Percentiles rank a stretch among this genome's conserved stretches.
phyloP scores from a whole-genome alignment of 2,329 filamentous ascomycete genomes.

The Cladosporium colombiae region DNA sequence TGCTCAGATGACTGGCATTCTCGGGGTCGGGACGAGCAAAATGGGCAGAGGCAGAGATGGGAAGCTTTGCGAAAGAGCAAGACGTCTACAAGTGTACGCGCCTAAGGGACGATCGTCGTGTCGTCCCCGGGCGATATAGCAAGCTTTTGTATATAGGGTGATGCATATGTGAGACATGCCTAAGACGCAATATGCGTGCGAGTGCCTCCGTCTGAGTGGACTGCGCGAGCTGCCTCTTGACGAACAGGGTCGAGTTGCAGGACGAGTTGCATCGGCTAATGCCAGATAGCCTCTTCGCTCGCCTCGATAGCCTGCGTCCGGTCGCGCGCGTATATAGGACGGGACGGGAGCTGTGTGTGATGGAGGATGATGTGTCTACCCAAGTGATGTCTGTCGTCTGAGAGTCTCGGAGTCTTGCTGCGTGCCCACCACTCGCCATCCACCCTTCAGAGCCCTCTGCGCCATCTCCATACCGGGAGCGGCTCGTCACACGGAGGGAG shows the following conservation, averaged over 20 bases:
- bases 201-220: not conserved
- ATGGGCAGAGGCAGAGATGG: not conserved
- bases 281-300: constrained; percentile 14
- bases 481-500: constrained; percentile 19
- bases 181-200: constrained; percentile 11
- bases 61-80: constrained; percentile 9
- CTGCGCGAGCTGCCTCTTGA: not conserved
- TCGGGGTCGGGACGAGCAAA: not conserved
- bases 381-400: constrained; percentile 1
- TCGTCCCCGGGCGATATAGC: constrained; percentile 14
- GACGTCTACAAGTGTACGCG: constrained; percentile 12
- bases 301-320: not conserved
- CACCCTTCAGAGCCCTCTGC: not conserved
- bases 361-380: not conserved
- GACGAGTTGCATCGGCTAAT: constrained; percentile 13
- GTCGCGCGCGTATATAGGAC: constrained; percentile 16
- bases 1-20: constrained; percentile 13
- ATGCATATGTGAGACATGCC: constrained; percentile 21
- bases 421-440: not conserved
- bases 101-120: not conserved
- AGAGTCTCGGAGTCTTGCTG: not conserved
- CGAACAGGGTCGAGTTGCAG: constrained; percentile 7
- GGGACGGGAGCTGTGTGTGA: constrained; percentile 1
- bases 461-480: constrained; percentile 5
- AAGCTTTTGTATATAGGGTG: constrained; percentile 19